A percentile compares a stretch with the other conserved stretches of the same genome.
Evolutionary conservation across 164 flowering plant genomes (phyloP).

Genomic region (Echeveria elegans): DNA sequence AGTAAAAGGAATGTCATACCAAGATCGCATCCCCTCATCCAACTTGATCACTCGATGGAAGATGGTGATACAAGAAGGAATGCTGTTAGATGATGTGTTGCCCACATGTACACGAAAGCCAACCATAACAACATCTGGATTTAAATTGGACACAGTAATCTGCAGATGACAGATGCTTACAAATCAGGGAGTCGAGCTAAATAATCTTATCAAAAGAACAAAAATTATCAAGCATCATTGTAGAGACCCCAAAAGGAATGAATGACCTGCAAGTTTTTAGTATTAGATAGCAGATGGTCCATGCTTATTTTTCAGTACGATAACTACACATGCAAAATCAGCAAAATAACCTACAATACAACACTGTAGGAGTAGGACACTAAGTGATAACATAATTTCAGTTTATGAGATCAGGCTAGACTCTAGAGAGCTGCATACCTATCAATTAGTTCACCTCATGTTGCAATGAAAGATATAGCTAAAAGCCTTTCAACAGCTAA

Average conservation of each 20-base stretch:
- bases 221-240: not conserved
- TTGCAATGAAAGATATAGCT: not conserved
- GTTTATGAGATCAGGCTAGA: not conserved
- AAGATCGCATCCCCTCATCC: constrained; percentile 92
- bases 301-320: not conserved
- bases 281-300: not conserved
- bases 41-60: constrained; percentile 85
- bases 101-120: constrained; percentile 95
- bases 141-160: constrained; percentile 85
- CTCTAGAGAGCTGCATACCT: not conserved
- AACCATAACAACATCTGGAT: constrained; percentile 98
- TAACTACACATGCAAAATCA: not conserved
- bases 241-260: not conserved
- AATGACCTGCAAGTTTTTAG: too few relatives aligned
- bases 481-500: not conserved
- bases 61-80: constrained; percentile 74
- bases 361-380: too few relatives aligned
- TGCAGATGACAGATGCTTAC: constrained; percentile 23
- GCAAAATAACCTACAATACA: not conserved
- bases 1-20: constrained; percentile 99
- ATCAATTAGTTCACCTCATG: not conserved
- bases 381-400: too few relatives aligned
- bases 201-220: not conserved
- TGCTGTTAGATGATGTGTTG: constrained; percentile 75
- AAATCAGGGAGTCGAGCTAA: not conserved